These are phyloP conservation scores for Simplicillium sp. DNA, from an alignment of 2,329 filamentous ascomycete genomes.

Conservation along the genomic window DNA sequence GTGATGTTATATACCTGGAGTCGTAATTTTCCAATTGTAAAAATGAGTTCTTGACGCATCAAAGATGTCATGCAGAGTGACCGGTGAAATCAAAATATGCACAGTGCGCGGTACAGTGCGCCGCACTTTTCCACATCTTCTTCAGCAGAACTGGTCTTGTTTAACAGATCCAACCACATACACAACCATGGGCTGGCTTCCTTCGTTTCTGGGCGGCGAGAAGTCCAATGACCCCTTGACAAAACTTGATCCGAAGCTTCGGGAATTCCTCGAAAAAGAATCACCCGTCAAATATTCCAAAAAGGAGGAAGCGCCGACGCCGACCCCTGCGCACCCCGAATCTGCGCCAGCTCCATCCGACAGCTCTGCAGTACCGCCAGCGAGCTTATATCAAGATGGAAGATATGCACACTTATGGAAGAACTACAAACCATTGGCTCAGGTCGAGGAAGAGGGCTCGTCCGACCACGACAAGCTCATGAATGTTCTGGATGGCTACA, in stretches of 20 bases:
- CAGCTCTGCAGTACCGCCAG: conserved; percentile 29
- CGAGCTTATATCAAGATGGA: conserved; percentile 50
- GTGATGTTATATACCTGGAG: too few species aligned
- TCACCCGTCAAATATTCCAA: conserved; percentile 60
- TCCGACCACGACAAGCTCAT: conserved; percentile 72
- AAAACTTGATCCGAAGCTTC: conserved; percentile 73
- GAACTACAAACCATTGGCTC: conserved; percentile 65
- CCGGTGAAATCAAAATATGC: neutral
- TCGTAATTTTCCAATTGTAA: too few species aligned
- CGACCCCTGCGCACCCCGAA: conserved; percentile 1
- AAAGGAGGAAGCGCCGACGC: conserved; percentile 11
- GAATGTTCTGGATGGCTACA: conserved; percentile 75
- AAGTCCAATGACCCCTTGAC: conserved; percentile 49
- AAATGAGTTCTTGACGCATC: too few species aligned
- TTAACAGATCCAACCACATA: neutral
- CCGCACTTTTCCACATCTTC: conserved; percentile 8
- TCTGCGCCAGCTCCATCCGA: conserved; percentile 12
- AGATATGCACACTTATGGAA: conserved; percentile 83
- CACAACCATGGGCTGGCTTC: conserved; percentile 46
- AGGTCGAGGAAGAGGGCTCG: conserved; percentile 60
- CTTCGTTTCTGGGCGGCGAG: conserved; percentile 40
- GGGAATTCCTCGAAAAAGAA: conserved; percentile 77
- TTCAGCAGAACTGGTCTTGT: conserved; percentile 5
- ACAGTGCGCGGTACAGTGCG: conserved; percentile 12
- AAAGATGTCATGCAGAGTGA: neutral